Percentiles rank a stretch among this genome's conserved stretches.
phyloP scores from a whole-genome alignment of 139 green algal genomes.

The Chlamydomonas sphaeroides region DNA sequence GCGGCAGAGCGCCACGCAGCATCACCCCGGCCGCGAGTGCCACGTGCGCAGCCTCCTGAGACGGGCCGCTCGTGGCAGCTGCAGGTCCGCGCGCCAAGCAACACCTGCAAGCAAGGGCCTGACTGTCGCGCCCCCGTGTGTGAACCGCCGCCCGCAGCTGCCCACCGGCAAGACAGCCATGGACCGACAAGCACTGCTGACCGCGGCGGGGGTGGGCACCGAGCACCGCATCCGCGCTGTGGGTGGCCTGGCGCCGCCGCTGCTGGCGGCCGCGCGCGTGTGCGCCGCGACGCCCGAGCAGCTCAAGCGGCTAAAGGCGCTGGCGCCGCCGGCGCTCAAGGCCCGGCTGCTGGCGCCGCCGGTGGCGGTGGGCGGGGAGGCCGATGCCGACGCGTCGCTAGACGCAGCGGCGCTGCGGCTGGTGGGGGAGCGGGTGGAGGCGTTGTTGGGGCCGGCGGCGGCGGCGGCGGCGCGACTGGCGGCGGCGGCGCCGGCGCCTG shows the following conservation, averaged over 20 bases:
- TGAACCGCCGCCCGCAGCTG: neutral
- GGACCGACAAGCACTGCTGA: constrained; percentile 3
- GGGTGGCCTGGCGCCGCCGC: neutral
- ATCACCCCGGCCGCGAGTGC: neutral
- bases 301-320: neutral
- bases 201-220: constrained; percentile 1
- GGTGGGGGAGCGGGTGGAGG: neutral
- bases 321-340: constrained; percentile 4
- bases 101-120: neutral
- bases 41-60: too few species aligned
- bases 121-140: neutral
- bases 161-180: neutral
- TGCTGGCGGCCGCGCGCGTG: constrained; percentile 23
- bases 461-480: neutral
- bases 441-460: neutral
- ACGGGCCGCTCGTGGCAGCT: too few species aligned
- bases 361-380: neutral
- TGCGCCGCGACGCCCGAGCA: neutral
- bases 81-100: too few species aligned
- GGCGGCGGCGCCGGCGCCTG: neutral
- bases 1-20: too few species aligned
- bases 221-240: constrained; percentile 5
- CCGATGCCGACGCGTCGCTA: neutral
- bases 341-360: neutral
- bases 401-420: neutral